phyloP scores from a whole-genome alignment of 257 asterid species.

The Datura wrightii region DNA sequence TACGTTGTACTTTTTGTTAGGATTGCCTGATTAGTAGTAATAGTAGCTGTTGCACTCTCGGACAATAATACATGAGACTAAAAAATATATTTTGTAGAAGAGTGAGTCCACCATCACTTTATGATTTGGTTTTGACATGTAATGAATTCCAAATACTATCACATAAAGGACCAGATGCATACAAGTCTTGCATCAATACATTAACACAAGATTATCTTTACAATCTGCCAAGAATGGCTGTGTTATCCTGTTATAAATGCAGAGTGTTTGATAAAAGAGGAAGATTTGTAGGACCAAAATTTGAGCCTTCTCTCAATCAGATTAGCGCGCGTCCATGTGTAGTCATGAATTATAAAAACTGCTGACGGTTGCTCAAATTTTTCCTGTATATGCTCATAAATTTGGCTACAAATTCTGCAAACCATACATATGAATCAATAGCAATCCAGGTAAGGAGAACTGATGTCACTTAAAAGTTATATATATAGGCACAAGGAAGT shows the following conservation, averaged over 20 bases:
- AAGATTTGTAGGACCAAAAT: background rate
- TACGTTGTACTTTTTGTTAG: background rate
- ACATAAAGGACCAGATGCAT: background rate
- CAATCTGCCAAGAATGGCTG: conserved; percentile 6
- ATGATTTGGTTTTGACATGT: background rate
- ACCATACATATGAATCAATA: background rate
- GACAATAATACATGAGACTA: no score
- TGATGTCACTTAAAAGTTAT: background rate
- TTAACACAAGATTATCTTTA: background rate
- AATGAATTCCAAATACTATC: background rate
- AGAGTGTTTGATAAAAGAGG: background rate
- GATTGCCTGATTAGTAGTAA: no score
- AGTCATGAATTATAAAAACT: conserved; percentile 32
- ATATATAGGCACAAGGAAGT: background rate
- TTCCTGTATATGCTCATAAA: conserved; percentile 79
- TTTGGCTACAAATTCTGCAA: conserved; percentile 83
- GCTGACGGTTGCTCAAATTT: conserved; percentile 48
- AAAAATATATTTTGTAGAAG: background rate
- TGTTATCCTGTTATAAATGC: background rate
- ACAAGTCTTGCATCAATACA: conserved; percentile 9
- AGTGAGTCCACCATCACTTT: background rate
- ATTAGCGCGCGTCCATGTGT: background rate
- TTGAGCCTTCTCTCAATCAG: conserved; percentile 23
- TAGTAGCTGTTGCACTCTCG: no score
- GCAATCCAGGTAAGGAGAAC: background rate